phyloP scores from a whole-genome alignment of 352 stramenopile genomes.

The Phytopythium mirpurense region DNA sequence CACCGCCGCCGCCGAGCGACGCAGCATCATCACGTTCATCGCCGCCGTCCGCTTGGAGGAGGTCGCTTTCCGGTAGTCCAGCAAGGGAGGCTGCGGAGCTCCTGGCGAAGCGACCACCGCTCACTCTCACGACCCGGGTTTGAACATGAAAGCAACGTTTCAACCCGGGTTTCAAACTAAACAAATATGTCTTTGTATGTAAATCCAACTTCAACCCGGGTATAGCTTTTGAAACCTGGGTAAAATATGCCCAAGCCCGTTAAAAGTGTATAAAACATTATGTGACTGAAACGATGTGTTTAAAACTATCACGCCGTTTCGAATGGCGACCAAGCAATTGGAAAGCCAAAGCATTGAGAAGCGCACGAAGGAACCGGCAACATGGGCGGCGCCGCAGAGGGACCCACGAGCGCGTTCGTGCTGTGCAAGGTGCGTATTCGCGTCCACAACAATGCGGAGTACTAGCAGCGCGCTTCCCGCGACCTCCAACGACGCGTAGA shows the following conservation, averaged over 20 bases:
- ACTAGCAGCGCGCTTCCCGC: background rate
- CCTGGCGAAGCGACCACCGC: slow-evolving; percentile 8
- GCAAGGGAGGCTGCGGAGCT: background rate
- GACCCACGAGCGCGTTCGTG: slow-evolving; percentile 35
- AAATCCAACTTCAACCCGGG: no score
- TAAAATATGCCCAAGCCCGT: no score
- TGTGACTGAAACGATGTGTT: no score
- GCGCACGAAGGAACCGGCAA: background rate
- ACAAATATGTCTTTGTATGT: no score
- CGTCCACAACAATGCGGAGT: background rate
- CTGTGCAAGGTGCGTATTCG: slow-evolving; percentile 39
- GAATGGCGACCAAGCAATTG: background rate
- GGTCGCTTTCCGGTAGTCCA: slow-evolving; percentile 18
- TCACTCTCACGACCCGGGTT: background rate
- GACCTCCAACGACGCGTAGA: background rate
- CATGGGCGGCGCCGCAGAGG: slow-evolving; percentile 2
- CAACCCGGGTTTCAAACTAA: no score
- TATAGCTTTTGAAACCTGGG: no score
- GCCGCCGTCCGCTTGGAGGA: slow-evolving; percentile 1
- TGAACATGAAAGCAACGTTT: no score
- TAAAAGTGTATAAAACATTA: no score
- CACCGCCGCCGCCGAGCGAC: slow-evolving; percentile 42
- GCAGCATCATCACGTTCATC: slow-evolving; percentile 55
- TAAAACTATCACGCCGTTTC: no score
- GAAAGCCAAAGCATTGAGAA: background rate